Conservation (phyloP, 176 grass and related monocot species). For the Carex cristatella region DNA sequence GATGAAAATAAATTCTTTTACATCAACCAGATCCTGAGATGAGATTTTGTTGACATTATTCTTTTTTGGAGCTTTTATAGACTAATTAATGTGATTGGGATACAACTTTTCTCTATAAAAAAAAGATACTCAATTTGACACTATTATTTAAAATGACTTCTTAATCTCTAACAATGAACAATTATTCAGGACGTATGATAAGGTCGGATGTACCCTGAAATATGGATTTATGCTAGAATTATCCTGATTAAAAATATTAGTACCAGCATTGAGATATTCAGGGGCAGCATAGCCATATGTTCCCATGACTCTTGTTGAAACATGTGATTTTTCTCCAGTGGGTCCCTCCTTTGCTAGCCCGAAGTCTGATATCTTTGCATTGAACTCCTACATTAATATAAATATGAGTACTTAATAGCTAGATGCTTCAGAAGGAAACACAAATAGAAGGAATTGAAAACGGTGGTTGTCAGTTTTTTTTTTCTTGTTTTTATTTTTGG, state of each 20-base stretch:
- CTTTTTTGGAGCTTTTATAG: neutral
- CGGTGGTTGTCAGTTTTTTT: neutral
- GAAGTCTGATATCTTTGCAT: slow-evolving; percentile 83
- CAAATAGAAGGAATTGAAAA: neutral
- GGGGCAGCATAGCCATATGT: slow-evolving; percentile 82
- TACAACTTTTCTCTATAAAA: neutral
- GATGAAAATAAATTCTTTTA: neutral
- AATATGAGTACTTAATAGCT: slow-evolving; percentile 1
- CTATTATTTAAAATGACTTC: neutral
- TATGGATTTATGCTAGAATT: neutral
- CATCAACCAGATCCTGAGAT: neutral
- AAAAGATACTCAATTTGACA: neutral
- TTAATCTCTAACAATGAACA: neutral
- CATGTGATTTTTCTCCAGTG: slow-evolving; percentile 54
- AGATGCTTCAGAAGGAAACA: neutral
- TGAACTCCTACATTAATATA: slow-evolving; percentile 35
- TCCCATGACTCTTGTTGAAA: slow-evolving; percentile 82
- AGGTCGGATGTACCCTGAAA: neutral
- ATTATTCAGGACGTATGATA: neutral
- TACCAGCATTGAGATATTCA: slow-evolving; percentile 74
- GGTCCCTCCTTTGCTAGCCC: slow-evolving; percentile 82
- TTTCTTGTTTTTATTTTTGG: neutral
- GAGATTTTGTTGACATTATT: neutral
- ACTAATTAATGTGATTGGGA: neutral
- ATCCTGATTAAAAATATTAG: neutral